Conservation (phyloP, 2,329 filamentous ascomycete genomes). For the Calonectria multiphialidica region DNA sequence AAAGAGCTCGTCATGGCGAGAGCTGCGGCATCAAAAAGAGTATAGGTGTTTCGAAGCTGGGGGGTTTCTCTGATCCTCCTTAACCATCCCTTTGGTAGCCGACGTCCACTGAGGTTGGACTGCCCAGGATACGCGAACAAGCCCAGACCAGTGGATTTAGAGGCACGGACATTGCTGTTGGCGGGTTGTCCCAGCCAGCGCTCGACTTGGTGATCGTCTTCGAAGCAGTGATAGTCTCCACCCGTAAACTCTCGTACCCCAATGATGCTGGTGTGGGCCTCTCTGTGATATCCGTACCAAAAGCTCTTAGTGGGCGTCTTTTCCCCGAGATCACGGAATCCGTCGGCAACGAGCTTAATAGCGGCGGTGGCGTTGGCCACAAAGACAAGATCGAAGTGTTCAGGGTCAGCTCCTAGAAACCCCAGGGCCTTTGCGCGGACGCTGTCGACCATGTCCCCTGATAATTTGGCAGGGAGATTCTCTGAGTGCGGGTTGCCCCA, state of each 20-base stretch:
- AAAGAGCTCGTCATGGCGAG: conserved; percentile 72
- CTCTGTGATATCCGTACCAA: conserved; percentile 72
- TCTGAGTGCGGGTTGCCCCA: conserved; percentile 78
- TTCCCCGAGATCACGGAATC: conserved; percentile 65
- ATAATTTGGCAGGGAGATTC: conserved; percentile 68
- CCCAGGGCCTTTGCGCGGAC: conserved; percentile 64
- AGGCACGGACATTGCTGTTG: conserved; percentile 32
- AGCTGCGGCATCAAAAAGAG: conserved; percentile 73
- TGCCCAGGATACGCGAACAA: conserved; percentile 77
- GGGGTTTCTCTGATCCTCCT: conserved; percentile 47
- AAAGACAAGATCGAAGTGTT: conserved; percentile 72
- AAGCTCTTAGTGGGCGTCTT: conserved; percentile 59
- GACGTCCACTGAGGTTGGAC: conserved; percentile 76
- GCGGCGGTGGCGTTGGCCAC: conserved; percentile 72
- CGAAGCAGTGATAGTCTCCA: conserved; percentile 68
- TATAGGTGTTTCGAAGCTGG: conserved; percentile 53
- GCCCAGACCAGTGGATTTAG: conserved; percentile 42
- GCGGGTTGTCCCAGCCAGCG: conserved; percentile 52
- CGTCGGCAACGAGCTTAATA: conserved; percentile 72
- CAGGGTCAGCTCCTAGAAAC: conserved; percentile 70
- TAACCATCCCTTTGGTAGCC: conserved; percentile 70
- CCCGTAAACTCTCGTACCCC: conserved; percentile 76
- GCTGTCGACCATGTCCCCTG: conserved; percentile 68
- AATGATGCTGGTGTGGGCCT: conserved; percentile 73
- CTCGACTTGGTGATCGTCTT: conserved; percentile 65